Evolutionary conservation across 345 rosid genomes (phyloP).

Genomic region (Lepidium aucheri): DNA sequence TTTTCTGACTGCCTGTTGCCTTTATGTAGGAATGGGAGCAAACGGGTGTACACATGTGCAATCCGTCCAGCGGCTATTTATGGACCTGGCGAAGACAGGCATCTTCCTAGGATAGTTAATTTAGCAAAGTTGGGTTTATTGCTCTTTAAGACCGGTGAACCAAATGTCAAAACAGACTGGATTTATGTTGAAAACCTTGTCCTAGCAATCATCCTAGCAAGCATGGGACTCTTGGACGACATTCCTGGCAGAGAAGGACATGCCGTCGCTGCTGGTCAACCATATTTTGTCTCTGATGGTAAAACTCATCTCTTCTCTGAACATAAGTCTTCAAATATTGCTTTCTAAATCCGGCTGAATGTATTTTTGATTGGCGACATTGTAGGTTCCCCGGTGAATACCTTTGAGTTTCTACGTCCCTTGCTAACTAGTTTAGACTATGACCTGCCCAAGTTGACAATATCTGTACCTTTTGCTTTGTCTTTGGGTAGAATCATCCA

Average conservation of each 20-base stretch:
- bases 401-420: conserved; percentile 71
- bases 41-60: conserved; percentile 63
- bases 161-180: conserved; percentile 79
- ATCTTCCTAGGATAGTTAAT: conserved; percentile 73
- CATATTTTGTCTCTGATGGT: conserved; percentile 96
- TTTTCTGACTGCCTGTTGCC: neutral
- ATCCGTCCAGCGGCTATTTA: conserved; percentile 92
- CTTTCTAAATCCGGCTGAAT: neutral
- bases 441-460: conserved; percentile 49
- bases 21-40: conserved; percentile 43
- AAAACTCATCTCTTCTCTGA: conserved; percentile 14
- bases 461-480: conserved; percentile 53
- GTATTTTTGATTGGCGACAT: neutral
- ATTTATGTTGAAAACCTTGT: conserved; percentile 84
- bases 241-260: conserved; percentile 59
- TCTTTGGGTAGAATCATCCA: conserved; percentile 49
- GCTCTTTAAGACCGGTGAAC: conserved; percentile 53
- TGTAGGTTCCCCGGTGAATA: conserved; percentile 76
- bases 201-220: conserved; percentile 64
- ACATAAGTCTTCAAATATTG: neutral
- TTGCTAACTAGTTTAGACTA: conserved; percentile 65
- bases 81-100: conserved; percentile 94
- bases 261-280: conserved; percentile 86
- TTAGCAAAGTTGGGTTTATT: conserved; percentile 62
- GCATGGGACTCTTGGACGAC: conserved; percentile 89